Conservation (phyloP, 257 asterid species). For the Avicennia marina region DNA sequence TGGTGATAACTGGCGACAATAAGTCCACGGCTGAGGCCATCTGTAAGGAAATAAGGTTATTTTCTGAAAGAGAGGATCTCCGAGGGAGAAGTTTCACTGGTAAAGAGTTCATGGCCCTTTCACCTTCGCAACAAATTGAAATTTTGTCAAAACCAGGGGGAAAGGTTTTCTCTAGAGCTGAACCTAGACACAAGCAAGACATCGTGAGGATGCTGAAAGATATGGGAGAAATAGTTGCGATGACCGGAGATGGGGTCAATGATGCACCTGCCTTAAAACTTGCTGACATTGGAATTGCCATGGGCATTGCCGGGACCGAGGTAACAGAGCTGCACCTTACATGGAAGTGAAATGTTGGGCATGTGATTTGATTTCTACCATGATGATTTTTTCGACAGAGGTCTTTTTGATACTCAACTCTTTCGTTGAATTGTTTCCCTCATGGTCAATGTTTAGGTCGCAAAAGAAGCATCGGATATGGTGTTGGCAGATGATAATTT, state of each 20-base stretch:
- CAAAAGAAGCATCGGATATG: constrained; percentile 88
- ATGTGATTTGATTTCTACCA: too few species aligned
- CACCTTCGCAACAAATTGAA: constrained; percentile 54
- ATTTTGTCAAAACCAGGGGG: constrained; percentile 70
- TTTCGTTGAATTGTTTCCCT: too few species aligned
- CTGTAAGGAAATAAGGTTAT: constrained; percentile 66
- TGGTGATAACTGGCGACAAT: constrained; percentile 95
- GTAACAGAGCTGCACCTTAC: too few species aligned
- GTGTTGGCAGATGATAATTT: constrained; percentile 91
- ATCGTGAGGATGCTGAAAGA: constrained; percentile 83
- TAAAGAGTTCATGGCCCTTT: constrained; percentile 71
- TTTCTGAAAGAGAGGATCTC: constrained; percentile 53
- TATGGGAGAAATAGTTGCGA: constrained; percentile 83
- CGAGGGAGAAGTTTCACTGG: constrained; percentile 63
- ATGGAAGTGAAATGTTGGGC: too few species aligned
- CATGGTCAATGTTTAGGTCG: too few species aligned
- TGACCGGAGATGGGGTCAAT: constrained; percentile 97
- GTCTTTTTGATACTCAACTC: too few species aligned
- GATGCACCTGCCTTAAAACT: constrained; percentile 95
- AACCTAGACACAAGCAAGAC: constrained; percentile 90
- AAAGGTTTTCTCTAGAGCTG: constrained; percentile 81
- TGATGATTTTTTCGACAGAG: too few species aligned
- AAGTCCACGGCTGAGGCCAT: constrained; percentile 95
- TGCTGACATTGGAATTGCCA: constrained; percentile 92
- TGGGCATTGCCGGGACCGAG: constrained; percentile 97